Conservation (phyloP, 805 yeast genomes). For the Pichia paraexigua region DNA sequence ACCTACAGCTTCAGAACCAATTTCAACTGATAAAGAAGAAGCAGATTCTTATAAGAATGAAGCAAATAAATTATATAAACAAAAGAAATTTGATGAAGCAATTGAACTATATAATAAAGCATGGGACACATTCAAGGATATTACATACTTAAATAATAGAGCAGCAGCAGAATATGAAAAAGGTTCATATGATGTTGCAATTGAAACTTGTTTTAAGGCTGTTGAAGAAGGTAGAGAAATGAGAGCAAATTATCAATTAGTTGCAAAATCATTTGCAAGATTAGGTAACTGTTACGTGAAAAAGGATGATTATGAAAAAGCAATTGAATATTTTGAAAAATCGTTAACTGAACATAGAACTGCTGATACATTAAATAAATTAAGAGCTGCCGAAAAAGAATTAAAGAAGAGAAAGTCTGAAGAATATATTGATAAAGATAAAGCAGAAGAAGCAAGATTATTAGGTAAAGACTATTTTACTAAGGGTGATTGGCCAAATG, state of each 20-base stretch:
- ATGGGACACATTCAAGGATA: conserved; percentile 71
- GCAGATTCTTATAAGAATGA: conserved; percentile 71
- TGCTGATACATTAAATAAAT: conserved; percentile 82
- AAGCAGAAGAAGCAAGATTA: conserved; percentile 92
- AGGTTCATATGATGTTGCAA: conserved; percentile 82
- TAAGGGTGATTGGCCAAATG: conserved; percentile 93
- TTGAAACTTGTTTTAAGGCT: conserved; percentile 72
- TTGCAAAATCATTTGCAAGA: conserved; percentile 91
- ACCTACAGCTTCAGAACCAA: conserved; percentile 5
- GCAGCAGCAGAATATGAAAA: conserved; percentile 98
- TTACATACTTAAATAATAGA: conserved; percentile 89
- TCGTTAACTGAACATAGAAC: conserved; percentile 96
- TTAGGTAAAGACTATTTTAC: conserved; percentile 85
- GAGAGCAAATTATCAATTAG: conserved; percentile 84
- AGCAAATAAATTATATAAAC: conserved; percentile 83
- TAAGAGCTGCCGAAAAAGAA: conserved; percentile 81
- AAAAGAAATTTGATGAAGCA: conserved; percentile 87
- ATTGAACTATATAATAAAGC: conserved; percentile 81
- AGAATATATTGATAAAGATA: conserved; percentile 77
- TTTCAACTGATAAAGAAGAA: conserved; percentile 30
- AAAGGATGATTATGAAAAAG: conserved; percentile 60
- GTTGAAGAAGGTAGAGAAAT: conserved; percentile 82
- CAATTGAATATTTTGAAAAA: conserved; percentile 75
- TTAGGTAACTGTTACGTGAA: conserved; percentile 78
- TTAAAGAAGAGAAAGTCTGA: conserved; percentile 70